Percentiles rank a stretch among this genome's conserved stretches.
Conservation (phyloP, 306 rosid genomes). For the Crataegus laevigata region DNA sequence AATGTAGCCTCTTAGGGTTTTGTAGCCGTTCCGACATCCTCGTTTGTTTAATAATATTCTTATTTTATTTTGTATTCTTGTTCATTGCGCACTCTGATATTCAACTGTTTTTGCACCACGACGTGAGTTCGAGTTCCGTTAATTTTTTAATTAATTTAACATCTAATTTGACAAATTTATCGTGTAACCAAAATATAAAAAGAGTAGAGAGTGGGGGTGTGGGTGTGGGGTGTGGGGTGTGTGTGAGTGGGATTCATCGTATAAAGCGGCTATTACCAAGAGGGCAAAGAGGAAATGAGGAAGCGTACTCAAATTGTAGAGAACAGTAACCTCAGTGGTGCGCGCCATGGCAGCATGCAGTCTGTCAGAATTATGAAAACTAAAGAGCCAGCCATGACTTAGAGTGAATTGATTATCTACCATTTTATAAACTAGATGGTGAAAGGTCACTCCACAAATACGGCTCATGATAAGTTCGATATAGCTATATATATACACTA, state of each 20-base stretch:
- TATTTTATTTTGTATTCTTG: no score
- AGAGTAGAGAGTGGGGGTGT: neutral
- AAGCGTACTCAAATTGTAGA: neutral
- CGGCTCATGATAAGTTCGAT: neutral
- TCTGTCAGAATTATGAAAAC: neutral
- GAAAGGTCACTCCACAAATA: neutral
- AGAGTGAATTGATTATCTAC: neutral
- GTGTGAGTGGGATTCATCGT: neutral
- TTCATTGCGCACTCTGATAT: no score
- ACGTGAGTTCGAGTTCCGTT: accelerated
- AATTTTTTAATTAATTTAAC: no score
- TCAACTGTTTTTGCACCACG: accelerated
- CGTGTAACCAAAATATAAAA: no score
- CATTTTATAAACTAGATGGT: neutral
- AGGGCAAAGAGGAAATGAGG: neutral
- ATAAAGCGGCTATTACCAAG: neutral
- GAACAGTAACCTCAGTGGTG: neutral
- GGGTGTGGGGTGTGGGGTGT: neutral
- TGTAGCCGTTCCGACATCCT: no score
- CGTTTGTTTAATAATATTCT: no score
- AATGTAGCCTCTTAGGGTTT: no score
- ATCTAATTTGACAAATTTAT: no score
- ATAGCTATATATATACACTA: neutral
- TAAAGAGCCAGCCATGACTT: neutral
- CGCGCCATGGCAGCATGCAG: neutral